Percentiles rank a stretch among this genome's conserved stretches.
phyloP scores from a whole-genome alignment of 208 protist genomes.

The Tritrichomonas musculus region DNA sequence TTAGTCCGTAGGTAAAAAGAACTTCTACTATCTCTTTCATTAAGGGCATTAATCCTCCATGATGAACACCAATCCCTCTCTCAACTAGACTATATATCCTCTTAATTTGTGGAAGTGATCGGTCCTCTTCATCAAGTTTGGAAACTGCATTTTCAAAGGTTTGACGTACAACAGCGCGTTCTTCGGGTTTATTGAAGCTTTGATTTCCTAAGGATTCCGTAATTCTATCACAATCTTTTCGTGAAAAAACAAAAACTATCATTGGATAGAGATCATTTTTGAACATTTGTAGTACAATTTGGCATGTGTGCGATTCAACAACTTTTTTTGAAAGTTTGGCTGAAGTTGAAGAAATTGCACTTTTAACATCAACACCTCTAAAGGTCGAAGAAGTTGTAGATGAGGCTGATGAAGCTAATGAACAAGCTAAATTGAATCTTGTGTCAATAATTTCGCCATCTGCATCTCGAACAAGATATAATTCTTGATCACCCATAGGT shows the following conservation, averaged over 20 bases:
- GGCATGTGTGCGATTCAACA: neutral
- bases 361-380: neutral
- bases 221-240: slow-evolving; percentile 85
- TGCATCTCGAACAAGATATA: slow-evolving; percentile 90
- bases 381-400: neutral
- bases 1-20: slow-evolving; percentile 84
- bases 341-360: neutral
- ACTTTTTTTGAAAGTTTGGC: slow-evolving; percentile 28
- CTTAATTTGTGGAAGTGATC: neutral
- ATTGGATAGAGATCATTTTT: slow-evolving; percentile 53
- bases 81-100: slow-evolving; percentile 58
- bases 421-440: slow-evolving; percentile 81
- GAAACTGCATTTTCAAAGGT: neutral
- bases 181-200: neutral
- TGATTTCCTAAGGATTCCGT: neutral
- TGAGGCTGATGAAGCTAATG: neutral
- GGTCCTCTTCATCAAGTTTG: neutral
- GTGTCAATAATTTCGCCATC: slow-evolving; percentile 68
- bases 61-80: slow-evolving; percentile 96
- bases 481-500: slow-evolving; percentile 82
- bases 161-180: neutral
- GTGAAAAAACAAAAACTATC: slow-evolving; percentile 97
- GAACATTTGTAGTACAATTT: neutral
- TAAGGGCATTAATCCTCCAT: slow-evolving; percentile 96
- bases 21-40: slow-evolving; percentile 99